These are phyloP conservation scores for Annulohypoxylon bovei DNA, from an alignment of 495 filamentous ascomycete species.

Conservation along the genomic window DNA sequence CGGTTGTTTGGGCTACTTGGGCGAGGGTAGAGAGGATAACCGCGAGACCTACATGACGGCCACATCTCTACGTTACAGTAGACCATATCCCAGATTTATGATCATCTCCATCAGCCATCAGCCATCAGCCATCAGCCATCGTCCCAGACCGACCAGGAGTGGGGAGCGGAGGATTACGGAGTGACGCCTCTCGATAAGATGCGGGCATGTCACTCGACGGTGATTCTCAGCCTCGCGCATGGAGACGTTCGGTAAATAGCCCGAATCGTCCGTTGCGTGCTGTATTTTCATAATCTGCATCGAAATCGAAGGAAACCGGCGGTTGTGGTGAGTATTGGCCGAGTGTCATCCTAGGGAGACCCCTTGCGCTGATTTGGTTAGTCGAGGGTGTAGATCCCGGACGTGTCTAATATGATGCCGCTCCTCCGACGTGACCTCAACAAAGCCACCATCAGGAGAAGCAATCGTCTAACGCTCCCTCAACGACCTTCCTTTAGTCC, in stretches of 20 bases:
- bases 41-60: neutral
- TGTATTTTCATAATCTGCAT: conserved; percentile 11
- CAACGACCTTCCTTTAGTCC: neutral
- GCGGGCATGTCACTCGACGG: conserved; percentile 35
- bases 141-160: conserved; percentile 32
- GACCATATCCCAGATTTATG: conserved; percentile 9
- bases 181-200: conserved; percentile 41
- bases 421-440: conserved; percentile 42
- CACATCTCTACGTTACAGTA: neutral
- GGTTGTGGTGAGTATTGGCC: conserved; percentile 31
- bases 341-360: conserved; percentile 41
- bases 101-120: conserved; percentile 20
- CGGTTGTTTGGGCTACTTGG: neutral
- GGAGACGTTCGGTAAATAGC: conserved; percentile 9
- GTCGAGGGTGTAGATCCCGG: conserved; percentile 44
- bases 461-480: conserved; percentile 12
- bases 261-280: neutral
- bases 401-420: conserved; percentile 38
- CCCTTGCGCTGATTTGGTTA: conserved; percentile 42
- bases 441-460: conserved; percentile 37
- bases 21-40: neutral
- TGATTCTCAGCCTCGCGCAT: conserved; percentile 20
- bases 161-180: conserved; percentile 36
- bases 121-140: conserved; percentile 30
- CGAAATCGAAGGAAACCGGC: conserved; percentile 4